Evolutionary conservation across 2,329 filamentous ascomycete genomes (phyloP), one percentile per base, ranked within the genome.

Genomic region (Phyllosticta citriasiana): DNA sequence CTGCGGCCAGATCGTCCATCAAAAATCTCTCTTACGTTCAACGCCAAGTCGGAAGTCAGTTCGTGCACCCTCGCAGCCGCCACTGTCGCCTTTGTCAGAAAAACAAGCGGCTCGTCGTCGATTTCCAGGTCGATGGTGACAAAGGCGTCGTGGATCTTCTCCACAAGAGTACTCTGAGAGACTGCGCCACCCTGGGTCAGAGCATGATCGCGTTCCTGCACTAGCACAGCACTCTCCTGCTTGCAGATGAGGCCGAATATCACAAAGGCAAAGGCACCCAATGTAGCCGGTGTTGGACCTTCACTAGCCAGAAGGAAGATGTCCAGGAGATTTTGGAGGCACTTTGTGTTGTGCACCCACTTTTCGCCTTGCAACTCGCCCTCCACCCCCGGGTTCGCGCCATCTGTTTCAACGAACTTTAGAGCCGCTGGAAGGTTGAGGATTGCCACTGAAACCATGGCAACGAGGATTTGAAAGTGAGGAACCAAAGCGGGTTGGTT

Each of bases 261-360:
- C 3, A 87, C 85, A 92, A 92, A 97, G 2, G 88, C 84, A 66
- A 95, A 88, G 22, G 90, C 82, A 19, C 89, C 84, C 1, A 90
- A 89, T 60, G 84, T 85, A 22, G 88, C 88, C 40, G 84, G 83
- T 47, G 79, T 77, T n/a, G 83, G 78, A 16, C 81, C 81, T 22
- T 75, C 70, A 27, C 79, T 79, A 12, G 84, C 81, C 7, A 85
- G 83, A 25, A 87, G 74, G 35, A 96, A 79, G n/a, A 87, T 82
- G 58, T 82, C 82, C 66, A 93, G 90, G 14, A 96, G 82, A 59
- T 86, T 82, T 56, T 84, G 81, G n/a, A 96, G 79, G 22, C 88
- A 83, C 6, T 84, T 81, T 2, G 85, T 82, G 57, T 88, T 86
- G 19, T 87, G 79, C 55, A 95, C 78, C 69, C 91, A 96, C 19